Base-by-base conservation (phyloP, 2,329 filamentous ascomycete species). In the Diaporthe citrichinensis region DNA sequence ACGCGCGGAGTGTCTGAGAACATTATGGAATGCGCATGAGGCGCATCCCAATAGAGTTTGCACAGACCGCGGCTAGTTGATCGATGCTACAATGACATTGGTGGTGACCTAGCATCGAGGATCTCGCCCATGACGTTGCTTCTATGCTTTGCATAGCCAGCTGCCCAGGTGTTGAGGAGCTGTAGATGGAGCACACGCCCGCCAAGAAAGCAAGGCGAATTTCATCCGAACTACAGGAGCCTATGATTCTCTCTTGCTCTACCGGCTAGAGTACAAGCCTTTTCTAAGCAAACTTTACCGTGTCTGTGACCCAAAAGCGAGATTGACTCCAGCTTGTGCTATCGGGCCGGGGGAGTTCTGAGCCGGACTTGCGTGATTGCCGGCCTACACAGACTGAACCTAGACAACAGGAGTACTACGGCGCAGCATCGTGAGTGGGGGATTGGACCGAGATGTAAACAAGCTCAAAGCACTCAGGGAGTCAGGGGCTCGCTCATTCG, bases 31-130 rank as follows among this genome's bases (percentile, higher is more conserved):
- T 31, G 28, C 44, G 61, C 61, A 67, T 51, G 12, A 67, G 25
- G 44, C 44, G 12, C 44, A 67, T 34, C 41, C 44, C 28, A n/a
- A 51, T 51, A n/a, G 31, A 68, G 44, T 68, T 68, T 51, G 44
- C 62, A 68, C 62, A 36, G 44, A 68, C 62, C 62, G 28, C 31
- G 46, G 62, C 44, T 53, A n/a, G 17, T 31, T 39, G 62, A 68
- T 51, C 31, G 44, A 51, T 53, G 31, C 62, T 53, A 51, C 44
- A 25, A n/a, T 53, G 46, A 53, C 62, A 68, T 25, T 53, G 31
- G 46, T 49, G 62, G 44, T 17, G 23, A 20, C 28, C 20, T 51
- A 5, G 28, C 44, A 67, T 51, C 20, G 28, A 25, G 20, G 17
- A 36, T 51, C 28, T 34, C 20, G 62, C 44, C 28, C 28, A 49